Conservation (phyloP, 1,139 yeast species). For the Hemisphaericaspora subhashii region DNA sequence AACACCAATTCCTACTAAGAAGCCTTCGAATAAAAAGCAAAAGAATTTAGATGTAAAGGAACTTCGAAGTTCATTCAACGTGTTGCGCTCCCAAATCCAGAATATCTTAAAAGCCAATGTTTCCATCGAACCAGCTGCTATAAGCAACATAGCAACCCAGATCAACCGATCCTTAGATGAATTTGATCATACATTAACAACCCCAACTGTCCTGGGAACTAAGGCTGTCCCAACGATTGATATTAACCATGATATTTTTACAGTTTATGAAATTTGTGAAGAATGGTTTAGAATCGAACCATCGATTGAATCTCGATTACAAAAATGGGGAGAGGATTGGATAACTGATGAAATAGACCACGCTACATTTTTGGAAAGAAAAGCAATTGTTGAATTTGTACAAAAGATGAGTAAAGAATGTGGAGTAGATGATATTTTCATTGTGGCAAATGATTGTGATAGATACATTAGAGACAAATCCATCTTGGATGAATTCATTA, state of each 20-base stretch:
- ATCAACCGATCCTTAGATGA: conserved; percentile 10
- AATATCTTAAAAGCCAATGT: conserved; percentile 9
- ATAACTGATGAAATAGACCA: conserved; percentile 18
- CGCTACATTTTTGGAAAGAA: conserved; percentile 15
- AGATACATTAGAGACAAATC: conserved; percentile 16
- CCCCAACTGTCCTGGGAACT: not conserved
- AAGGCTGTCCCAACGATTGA: conserved; percentile 14
- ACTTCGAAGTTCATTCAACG: conserved; percentile 9
- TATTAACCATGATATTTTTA: conserved; percentile 15
- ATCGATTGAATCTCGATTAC: conserved; percentile 13
- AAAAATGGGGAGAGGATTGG: conserved; percentile 16
- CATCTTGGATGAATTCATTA: conserved; percentile 18
- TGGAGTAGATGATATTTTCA: conserved; percentile 13
- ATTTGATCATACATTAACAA: conserved; percentile 7
- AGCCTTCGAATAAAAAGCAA: not conserved
- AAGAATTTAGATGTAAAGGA: not conserved
- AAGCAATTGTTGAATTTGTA: conserved; percentile 16
- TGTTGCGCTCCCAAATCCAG: conserved; percentile 9
- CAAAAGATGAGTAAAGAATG: conserved; percentile 15
- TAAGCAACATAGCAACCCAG: conserved; percentile 7
- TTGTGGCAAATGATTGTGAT: conserved; percentile 18
- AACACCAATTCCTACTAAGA: not conserved
- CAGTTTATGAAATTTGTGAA: conserved; percentile 18
- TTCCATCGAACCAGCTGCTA: conserved; percentile 12
- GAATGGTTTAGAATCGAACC: conserved; percentile 16